Evolutionary conservation across 306 rosid genomes (phyloP), one percentile per base, ranked within the genome.

Genomic region (Canavalia gladiata): DNA sequence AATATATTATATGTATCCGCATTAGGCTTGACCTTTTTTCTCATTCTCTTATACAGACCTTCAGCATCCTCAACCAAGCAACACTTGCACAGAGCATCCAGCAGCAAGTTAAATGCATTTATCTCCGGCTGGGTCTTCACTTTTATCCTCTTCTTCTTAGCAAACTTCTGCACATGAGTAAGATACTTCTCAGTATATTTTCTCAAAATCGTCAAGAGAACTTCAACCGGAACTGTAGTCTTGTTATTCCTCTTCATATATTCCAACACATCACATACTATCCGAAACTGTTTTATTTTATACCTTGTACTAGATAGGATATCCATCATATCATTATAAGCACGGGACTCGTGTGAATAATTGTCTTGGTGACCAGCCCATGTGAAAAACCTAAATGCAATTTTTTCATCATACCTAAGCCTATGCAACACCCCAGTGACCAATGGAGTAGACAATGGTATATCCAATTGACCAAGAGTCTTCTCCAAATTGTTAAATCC

Each of bases 1-100:
- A 95, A 79, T 62, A 90, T 87, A 47, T 91, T 91, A 84, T 87
- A 90, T 0, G 97, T 91, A 63, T 87, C 91, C 0, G 89, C 87
- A 86, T 91, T 88, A 8, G 97, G 95, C 82, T 86, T 89, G 37
- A 93, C 71, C 80, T 9, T 84, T 65, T 78, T 91, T 78, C 86
- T 87, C 91, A 93, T 88, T 84, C 75, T 93, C 88, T 87, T 84
- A 72, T 90, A 86, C 82, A 93, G 77, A 30, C 77, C 83, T 65
- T 91, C 95, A 57, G 97, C 97, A 82, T 93, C 91, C 84, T 87
- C 85, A 76, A 89, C 97, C 84, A 93, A 78, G 68, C 97, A 87
- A 78, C 97, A 95, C 84, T 95, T 93, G 87, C 99, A 95, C 56
- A 95, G 71, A 41, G 94, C 90, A 76, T 95, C 97, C 89, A 93